Base-by-base conservation (phyloP, 2,329 filamentous ascomycete species). In the Lachnellula cervina region DNA sequence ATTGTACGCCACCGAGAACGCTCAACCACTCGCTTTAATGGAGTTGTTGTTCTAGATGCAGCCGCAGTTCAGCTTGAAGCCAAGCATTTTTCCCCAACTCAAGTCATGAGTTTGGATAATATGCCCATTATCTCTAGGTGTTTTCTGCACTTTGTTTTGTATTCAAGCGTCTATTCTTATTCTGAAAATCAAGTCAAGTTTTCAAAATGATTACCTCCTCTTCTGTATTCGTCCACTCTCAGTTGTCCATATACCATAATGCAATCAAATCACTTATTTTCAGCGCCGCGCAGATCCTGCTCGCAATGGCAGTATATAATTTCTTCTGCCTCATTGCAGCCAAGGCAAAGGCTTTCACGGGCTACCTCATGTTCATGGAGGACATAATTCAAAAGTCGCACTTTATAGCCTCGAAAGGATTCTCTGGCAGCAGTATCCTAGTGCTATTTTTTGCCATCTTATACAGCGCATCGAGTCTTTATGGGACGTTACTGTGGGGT, bases 221-320 rank as follows among this genome's bases (percentile, higher is more conserved):
- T 13, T 32, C 28, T 32, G 9, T 4, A 13, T 32, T 32, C 28
- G 9, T 32, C 28, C 28, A 32, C 28, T 32, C 28, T 4, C 28
- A 32, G 28, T 11, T 32, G 28, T 9, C 28, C 28, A 32, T 32
- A 32, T 32, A 53, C 11, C 44, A 53, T 40, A 53, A 53, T 49
- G 51, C 51, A 14, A 28, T 53, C 13, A 53, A 53, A 42, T 43
- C 51, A 6, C 51, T 53, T 7, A 48, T 53, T 17, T 53, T 53
- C 44, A 37, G 43, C 23, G 28, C 28, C 11, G 43, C 51, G n/a
- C 16, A 48, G 5, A 37, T 53, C 19, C 37, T 53, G 14, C 34
- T 53, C n/a, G 51, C 43, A 14, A 40, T 53, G 17, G 35, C 38
- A 16, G 43, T 53, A 11, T 49, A 32, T 13, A 47, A 48, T 28